A percentile compares a stretch with the other conserved stretches of the same genome.
Conservation (phyloP, 2,329 filamentous ascomycete genomes). For the Phaeophleospora eucalypticola region DNA sequence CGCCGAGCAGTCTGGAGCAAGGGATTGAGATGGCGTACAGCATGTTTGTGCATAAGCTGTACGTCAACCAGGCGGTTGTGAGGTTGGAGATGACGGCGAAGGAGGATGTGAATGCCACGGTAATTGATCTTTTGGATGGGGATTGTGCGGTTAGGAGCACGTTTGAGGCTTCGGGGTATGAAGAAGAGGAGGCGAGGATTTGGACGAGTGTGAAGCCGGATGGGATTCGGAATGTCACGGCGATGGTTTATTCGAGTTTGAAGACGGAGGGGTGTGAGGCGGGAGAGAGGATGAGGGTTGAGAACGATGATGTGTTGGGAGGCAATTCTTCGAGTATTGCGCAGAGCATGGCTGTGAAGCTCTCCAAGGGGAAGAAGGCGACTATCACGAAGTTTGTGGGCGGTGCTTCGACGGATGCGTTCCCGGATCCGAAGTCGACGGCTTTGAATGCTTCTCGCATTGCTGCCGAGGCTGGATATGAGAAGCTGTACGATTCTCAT, state of each 20-base stretch:
- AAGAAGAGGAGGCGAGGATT: conserved; percentile 51
- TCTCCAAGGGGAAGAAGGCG: conserved; percentile 51
- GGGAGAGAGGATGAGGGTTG: conserved; percentile 42
- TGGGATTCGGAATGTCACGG: conserved; percentile 60
- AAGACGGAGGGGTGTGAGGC: conserved; percentile 38
- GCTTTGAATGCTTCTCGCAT: conserved; percentile 54
- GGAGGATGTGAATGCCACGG: conserved; percentile 52
- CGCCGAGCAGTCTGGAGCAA: conserved; percentile 45
- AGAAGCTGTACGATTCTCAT: conserved; percentile 54
- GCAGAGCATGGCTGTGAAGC: conserved; percentile 53
- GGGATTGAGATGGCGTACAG: conserved; percentile 60
- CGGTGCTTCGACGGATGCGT: conserved; percentile 65
- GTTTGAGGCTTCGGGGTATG: conserved; percentile 54
- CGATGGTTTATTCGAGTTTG: conserved; percentile 53
- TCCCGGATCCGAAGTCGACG: conserved; percentile 51
- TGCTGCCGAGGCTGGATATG: conserved; percentile 53
- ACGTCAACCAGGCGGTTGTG: conserved; percentile 59
- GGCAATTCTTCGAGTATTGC: conserved; percentile 61
- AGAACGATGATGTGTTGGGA: conserved; percentile 47
- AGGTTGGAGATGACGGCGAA: conserved; percentile 56
- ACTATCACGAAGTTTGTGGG: conserved; percentile 65
- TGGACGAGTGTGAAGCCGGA: conserved; percentile 62
- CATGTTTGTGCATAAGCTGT: conserved; percentile 62
- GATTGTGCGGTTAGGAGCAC: conserved; percentile 62
- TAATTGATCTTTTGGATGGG: conserved; percentile 66